Base-by-base conservation (phyloP, 805 yeast species). In the Kockiozyma suomiensis region DNA sequence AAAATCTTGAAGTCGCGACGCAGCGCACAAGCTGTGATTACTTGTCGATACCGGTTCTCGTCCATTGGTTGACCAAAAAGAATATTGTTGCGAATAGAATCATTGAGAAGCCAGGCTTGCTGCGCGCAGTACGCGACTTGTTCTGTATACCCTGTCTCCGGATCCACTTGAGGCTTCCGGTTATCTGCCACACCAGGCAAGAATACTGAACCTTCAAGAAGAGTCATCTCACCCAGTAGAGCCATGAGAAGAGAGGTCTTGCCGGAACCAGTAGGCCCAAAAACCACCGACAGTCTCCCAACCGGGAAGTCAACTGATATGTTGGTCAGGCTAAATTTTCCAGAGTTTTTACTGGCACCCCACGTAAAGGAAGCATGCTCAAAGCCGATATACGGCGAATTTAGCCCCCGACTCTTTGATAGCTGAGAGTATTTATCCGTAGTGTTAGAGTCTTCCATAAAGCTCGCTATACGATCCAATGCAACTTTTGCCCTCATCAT, bases 101-200 rank as follows among this genome's bases (percentile, higher is more conserved):
- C 98, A 72, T 93, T 93, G 67, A 93, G 79, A 69, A 93, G 80
- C 98, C 98, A 93, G 3, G 98, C 96, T 58, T 90, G 85, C 76
- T 93, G 64, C 17, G 64, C 50, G 23, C 64, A 61, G 42, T 61
- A 61, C 8, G 64, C 64, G n/a, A 61, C 58, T 17, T 96, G 88
- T 61, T 92, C 96, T n/a, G 96, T 85, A 66, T 87, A 78, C 1
- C 97, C 97, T 59, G 94, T 87, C 28, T 73, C 76, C 15, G 87
- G 82, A 70, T 90, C 94, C 45, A 86, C 78, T 41, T 79, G 75
- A 59, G 90, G 77, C 49, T 83, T 86, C 58, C 88, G 88, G 65
- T 94, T 81, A 30, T 81, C 81, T 4, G 54, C 32, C 41, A 80
- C 77, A 56, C 91, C 91, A 1, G 98, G 97, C 50, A 93, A 79